Base-by-base conservation (phyloP, 139 green algal species). In the Raphidocelis subcapitata region DNA sequence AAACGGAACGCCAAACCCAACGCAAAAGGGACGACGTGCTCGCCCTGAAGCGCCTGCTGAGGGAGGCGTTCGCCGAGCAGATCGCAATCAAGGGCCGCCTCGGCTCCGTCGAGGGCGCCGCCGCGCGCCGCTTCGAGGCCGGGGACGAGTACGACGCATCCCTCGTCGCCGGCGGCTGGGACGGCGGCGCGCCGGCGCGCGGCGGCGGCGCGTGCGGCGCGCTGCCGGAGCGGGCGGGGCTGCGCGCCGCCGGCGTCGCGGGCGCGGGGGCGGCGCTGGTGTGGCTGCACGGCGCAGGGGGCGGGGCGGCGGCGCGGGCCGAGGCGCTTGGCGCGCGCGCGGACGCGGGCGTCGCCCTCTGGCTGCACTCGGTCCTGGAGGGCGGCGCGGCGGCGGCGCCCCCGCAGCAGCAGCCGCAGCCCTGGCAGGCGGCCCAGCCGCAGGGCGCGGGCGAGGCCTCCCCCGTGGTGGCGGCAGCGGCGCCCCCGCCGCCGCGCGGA, bases 21-120 rank as follows among this genome's bases (percentile, higher is more conserved):
- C 41, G 8, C 41, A 49, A 26, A 61, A 70, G 61, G 46, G 76
- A 89, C 4, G 73, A 80, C 47, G 49, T 89, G 20, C 33, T 29
- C 1, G 46, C 69, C 0, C 61, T 89, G 2, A 87, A 84, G 49
- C 72, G 84, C 24, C 74, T 90, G 20, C 62, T 81, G 37, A 72
- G 79, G 16, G 84, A 90, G 33, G 44, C 71, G 0, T 90, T 90
- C 67, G 69, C 68, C 0, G 79, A 87, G 3, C 67, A 86, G 16
- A 65, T 89, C 15, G 69, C 67, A 26, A 33, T 84, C 5, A 75
- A 67, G 28, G 36, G 33, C 5, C 75, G 82, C 31, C 63, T 87
- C 20, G 69, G 69, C 14, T 36, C 29, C 2, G 49, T 62, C 47
- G 67, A 26, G n/a, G 55, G 33, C 26, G n/a, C 37, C 26, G 61